Base-by-base conservation (phyloP, 1,139 yeast species). In the Schwanniomyces etchellsii region DNA sequence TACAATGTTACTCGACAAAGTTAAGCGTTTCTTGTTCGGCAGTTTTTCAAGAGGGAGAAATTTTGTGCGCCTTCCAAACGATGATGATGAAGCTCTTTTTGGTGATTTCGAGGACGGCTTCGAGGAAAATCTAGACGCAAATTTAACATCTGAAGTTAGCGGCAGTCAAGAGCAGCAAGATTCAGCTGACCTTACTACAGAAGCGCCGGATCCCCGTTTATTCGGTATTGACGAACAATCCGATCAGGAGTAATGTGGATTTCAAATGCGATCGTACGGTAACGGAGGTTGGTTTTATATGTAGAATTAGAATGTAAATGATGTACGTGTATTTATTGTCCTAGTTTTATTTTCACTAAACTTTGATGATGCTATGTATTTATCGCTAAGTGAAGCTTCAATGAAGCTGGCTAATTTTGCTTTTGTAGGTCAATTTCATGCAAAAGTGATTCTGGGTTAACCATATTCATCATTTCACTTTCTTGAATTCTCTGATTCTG, bases 391-490 rank as follows among this genome's bases (percentile, higher is more conserved):
- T n/a, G n/a, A n/a, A n/a, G n/a, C n/a, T n/a, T n/a, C n/a, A n/a
- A n/a, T n/a, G n/a, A n/a, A n/a, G n/a, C n/a, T n/a, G n/a, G n/a
- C 29, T 36, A 45, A 31, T 40, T 42, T 35, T 50, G 44, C 40
- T 60, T 64, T 33, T 66, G 73, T 28, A 66, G 49, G 47, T 73
- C 80, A 52, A 78, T 73, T 47, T 77, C 81, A 47, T 73, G 76
- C 33, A 79, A 60, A 39, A 79, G 60, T 28, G 74, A 76, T 28
- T 64, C 74, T 1, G 86, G 85, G 33, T 81, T 81, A 15, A 78
- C 80, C 3, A 77, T 74, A 37, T 73, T 64, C 56, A 77, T 64
- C 85, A 80, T 78, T 28, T 77, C 83, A 30, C 69, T 69, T 47
- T 79, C 86, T 14, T 77, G 77, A 27, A 78, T 77, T 46, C 86